Conservation (phyloP, 176 grass and related monocot genomes). For the Lolium rigidum region DNA sequence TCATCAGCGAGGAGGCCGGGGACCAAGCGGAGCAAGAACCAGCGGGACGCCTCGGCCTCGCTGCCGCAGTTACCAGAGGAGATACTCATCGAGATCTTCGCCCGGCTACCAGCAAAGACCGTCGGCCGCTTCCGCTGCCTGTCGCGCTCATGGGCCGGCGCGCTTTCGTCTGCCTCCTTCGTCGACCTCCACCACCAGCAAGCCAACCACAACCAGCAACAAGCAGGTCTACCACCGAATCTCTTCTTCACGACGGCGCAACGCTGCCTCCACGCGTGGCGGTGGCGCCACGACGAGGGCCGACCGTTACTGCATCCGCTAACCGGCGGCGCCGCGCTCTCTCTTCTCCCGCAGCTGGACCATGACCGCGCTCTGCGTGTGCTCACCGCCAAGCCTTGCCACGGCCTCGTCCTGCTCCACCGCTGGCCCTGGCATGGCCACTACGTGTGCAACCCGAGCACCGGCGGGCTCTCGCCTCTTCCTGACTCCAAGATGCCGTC, state of each 20-base stretch:
- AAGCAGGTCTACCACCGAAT: background rate
- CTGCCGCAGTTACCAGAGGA: background rate
- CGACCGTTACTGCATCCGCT: background rate
- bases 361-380: background rate
- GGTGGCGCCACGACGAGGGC: background rate
- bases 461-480: background rate
- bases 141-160: background rate
- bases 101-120: background rate
- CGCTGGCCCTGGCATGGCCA: background rate
- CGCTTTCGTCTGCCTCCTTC: background rate
- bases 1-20: background rate
- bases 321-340: background rate
- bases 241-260: background rate
- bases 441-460: slow-evolving; percentile 4
- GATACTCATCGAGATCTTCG: background rate
- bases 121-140: background rate
- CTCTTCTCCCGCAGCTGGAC: background rate
- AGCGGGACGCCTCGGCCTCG: background rate
- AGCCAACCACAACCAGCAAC: background rate
- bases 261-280: background rate
- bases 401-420: background rate
- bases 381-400: background rate
- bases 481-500: background rate
- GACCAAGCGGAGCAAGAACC: background rate
- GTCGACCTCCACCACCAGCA: background rate